Evolutionary conservation across 2,329 filamentous ascomycete species (phyloP).

Genomic region (Bipolaris bicolor): DNA sequence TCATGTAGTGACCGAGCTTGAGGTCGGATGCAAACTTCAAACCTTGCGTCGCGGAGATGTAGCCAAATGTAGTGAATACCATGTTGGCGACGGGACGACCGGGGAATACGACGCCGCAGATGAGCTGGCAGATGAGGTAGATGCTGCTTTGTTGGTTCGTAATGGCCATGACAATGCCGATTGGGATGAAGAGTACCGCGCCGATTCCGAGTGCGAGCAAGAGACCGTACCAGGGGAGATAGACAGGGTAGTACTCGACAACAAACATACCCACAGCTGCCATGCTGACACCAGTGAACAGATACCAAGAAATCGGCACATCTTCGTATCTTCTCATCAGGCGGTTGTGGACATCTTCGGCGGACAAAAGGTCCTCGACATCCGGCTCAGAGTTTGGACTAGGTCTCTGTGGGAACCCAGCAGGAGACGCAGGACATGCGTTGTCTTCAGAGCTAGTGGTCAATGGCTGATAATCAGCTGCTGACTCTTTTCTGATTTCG

Average conservation of each 20-base stretch:
- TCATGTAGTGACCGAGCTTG: conserved; percentile 88
- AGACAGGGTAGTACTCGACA: conserved; percentile 78
- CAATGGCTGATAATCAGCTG: conserved; percentile 44
- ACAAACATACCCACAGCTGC: conserved; percentile 80
- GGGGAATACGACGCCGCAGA: conserved; percentile 81
- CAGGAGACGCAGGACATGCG: conserved; percentile 28
- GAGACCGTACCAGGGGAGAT: conserved; percentile 86
- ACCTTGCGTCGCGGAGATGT: conserved; percentile 85
- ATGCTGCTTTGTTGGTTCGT: conserved; percentile 89
- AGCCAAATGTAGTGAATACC: conserved; percentile 91
- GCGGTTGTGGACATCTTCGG: conserved; percentile 83
- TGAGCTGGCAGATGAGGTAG: conserved; percentile 84
- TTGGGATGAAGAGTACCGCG: conserved; percentile 83
- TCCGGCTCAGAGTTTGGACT: conserved; percentile 47
- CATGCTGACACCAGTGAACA: conserved; percentile 77
- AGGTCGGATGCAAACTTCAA: conserved; percentile 88
- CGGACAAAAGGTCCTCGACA: conserved; percentile 63
- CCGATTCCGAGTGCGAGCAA: conserved; percentile 79
- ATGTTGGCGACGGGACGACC: conserved; percentile 88
- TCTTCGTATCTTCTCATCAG: conserved; percentile 84
- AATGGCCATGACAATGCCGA: conserved; percentile 91
- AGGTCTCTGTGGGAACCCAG: conserved; percentile 24
- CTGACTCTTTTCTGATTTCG: conserved; percentile 58
- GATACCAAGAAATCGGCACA: conserved; percentile 81
- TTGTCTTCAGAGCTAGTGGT: conserved; percentile 44